Percentiles rank a stretch among this genome's conserved stretches.
Conservation (phyloP, 1,284 basidiomycete genomes). For the Naganishia sp. region DNA sequence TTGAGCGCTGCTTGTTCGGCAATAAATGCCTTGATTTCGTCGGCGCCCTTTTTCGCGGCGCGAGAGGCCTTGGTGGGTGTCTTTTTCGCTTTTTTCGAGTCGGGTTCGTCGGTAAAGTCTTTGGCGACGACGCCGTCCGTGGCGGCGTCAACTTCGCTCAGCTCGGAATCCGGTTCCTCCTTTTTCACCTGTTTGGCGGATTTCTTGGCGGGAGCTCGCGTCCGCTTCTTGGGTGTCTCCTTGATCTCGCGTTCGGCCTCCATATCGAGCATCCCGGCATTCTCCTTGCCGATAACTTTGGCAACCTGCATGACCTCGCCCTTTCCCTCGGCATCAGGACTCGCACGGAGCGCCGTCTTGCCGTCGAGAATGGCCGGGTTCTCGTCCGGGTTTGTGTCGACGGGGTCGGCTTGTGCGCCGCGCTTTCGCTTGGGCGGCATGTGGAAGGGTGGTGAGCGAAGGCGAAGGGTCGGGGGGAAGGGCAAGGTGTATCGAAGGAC, state of each 20-base stretch:
- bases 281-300: conserved; percentile 21
- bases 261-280: conserved; percentile 31
- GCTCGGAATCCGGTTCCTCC: conserved; percentile 44
- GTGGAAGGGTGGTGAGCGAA: neutral
- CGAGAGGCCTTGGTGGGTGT: conserved; percentile 32
- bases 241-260: conserved; percentile 33
- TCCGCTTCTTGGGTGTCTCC: conserved; percentile 33
- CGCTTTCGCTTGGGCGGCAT: conserved; percentile 23
- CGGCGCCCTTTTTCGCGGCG: conserved; percentile 34
- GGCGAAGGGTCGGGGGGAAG: too few relatives aligned
- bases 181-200: conserved; percentile 33
- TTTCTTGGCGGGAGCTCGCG: conserved; percentile 42
- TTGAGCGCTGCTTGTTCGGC: conserved; percentile 42
- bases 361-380: conserved; percentile 35
- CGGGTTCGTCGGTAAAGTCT: conserved; percentile 35
- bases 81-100: conserved; percentile 28
- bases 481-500: neutral
- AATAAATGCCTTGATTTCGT: conserved; percentile 35
- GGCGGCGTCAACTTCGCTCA: conserved; percentile 44
- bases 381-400: conserved; percentile 30
- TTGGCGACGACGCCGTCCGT: conserved; percentile 39
- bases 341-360: conserved; percentile 54
- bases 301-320: conserved; percentile 15
- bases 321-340: conserved; percentile 30
- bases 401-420: neutral